Conservation (phyloP, 352 stramenopile species). For the Globisporangium rhizosaccharum region DNA sequence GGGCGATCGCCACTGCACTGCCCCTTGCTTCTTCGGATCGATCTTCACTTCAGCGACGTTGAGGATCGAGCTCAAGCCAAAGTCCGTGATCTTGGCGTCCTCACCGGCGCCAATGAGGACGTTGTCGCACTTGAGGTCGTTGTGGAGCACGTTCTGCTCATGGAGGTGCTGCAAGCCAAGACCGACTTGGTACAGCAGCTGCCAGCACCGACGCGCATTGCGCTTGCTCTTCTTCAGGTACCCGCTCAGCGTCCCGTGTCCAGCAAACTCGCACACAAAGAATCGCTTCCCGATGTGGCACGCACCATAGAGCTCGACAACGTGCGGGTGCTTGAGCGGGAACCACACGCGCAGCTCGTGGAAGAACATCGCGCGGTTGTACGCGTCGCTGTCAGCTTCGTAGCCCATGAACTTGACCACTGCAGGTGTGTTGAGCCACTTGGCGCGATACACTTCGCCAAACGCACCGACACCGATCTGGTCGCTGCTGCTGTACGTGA, state of each 20-base stretch:
- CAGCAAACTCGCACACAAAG: slow-evolving; percentile 3
- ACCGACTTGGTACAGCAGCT: neutral
- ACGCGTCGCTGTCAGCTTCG: neutral
- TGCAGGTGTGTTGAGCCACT: neutral
- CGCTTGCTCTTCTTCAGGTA: slow-evolving; percentile 1
- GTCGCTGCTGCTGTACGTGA: slow-evolving; percentile 3
- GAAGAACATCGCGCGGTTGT: neutral
- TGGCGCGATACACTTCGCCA: neutral
- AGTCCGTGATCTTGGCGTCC: neutral
- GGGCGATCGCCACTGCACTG: neutral
- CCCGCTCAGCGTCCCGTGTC: neutral
- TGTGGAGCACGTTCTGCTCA: neutral
- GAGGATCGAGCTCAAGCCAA: neutral
- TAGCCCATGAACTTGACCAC: slow-evolving; percentile 4
- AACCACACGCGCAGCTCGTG: slow-evolving; percentile 6
- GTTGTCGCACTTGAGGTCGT: slow-evolving; percentile 10
- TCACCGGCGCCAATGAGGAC: neutral
- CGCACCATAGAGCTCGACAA: slow-evolving; percentile 1
- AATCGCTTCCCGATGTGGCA: neutral
- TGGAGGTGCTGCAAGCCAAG: neutral
- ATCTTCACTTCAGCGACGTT: neutral
- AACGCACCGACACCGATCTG: neutral
- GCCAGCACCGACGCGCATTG: neutral
- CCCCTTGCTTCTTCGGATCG: neutral
- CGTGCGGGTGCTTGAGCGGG: slow-evolving; percentile 4